Evolutionary conservation across 495 filamentous ascomycete genomes (phyloP).

Genomic region (Penicillium ochrochloron): DNA sequence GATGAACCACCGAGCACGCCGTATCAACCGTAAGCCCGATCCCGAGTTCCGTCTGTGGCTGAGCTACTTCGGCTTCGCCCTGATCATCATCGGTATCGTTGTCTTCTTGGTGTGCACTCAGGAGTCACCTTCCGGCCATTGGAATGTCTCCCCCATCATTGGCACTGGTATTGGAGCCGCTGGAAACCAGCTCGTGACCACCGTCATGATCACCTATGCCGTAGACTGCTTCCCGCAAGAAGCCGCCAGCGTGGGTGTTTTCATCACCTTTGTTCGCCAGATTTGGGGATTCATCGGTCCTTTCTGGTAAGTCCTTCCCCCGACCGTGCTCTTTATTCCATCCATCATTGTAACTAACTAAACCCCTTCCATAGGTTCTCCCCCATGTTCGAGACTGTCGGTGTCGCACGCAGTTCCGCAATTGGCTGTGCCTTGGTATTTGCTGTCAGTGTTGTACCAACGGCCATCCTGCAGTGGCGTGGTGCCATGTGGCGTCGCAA

Average conservation of each 20-base stretch:
- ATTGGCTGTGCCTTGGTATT: conserved; percentile 40
- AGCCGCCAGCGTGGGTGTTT: conserved; percentile 56
- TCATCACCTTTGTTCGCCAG: conserved; percentile 56
- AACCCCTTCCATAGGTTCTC: conserved; percentile 37
- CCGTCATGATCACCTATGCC: conserved; percentile 58
- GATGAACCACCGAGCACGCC: conserved; percentile 43
- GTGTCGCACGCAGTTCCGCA: conserved; percentile 44
- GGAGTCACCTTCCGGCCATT: conserved; percentile 41
- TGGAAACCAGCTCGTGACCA: conserved; percentile 62
- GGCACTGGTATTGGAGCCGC: conserved; percentile 54
- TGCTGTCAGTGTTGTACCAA: conserved; percentile 44
- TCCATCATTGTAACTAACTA: conserved; percentile 14
- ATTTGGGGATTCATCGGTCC: conserved; percentile 62
- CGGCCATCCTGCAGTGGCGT: conserved; percentile 38
- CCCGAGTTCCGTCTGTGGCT: conserved; percentile 59
- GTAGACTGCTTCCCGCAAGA: conserved; percentile 56
- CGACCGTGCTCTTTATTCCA: not conserved
- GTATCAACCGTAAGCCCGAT: conserved; percentile 33
- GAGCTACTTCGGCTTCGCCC: conserved; percentile 52
- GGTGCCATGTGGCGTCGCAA: conserved; percentile 30
- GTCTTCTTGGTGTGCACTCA: conserved; percentile 54
- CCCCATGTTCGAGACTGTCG: conserved; percentile 50
- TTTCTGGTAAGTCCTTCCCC: conserved; percentile 49
- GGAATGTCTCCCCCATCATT: conserved; percentile 55
- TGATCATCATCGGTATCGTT: conserved; percentile 54